phyloP scores from a whole-genome alignment of 306 rosid species.

The Casuarina glauca region DNA sequence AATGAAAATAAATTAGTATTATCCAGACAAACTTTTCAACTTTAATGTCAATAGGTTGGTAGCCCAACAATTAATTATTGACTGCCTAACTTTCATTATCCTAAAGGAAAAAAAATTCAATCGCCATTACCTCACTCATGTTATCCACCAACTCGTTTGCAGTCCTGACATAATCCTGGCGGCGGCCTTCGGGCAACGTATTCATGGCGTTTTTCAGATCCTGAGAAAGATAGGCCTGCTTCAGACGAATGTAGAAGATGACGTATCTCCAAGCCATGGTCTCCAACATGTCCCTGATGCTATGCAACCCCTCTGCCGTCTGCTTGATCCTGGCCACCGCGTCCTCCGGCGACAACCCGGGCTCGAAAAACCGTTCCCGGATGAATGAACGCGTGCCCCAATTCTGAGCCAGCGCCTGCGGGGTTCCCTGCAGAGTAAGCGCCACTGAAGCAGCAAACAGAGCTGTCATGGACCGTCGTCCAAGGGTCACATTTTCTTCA shows the following conservation, averaged over 20 bases:
- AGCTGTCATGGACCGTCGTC: slow-evolving; percentile 56
- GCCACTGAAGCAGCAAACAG: slow-evolving; percentile 50
- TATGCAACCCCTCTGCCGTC: slow-evolving; percentile 84
- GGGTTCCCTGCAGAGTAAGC: slow-evolving; percentile 19
- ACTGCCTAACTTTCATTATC: too few species aligned
- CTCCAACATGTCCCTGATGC: slow-evolving; percentile 80
- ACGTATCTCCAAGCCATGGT: slow-evolving; percentile 91
- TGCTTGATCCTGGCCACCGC: slow-evolving; percentile 79
- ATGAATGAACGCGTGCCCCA: slow-evolving; percentile 85
- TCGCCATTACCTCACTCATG: slow-evolving; percentile 63
- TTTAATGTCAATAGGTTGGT: too few species aligned
- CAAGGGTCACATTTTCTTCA: slow-evolving; percentile 28
- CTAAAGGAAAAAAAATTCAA: too few species aligned
- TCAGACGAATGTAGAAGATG: slow-evolving; percentile 69
- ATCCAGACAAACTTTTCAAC: too few species aligned
- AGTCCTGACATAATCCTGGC: slow-evolving; percentile 52
- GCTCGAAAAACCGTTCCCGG: slow-evolving; percentile 64
- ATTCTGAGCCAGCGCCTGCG: slow-evolving; percentile 54
- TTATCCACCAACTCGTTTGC: slow-evolving; percentile 86
- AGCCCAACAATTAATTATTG: too few species aligned
- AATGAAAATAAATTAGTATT: too few species aligned
- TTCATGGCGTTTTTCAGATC: slow-evolving; percentile 72
- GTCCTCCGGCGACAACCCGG: slow-evolving; percentile 76
- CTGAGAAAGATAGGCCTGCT: slow-evolving; percentile 72
- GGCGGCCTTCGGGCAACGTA: slow-evolving; percentile 57